Evolutionary conservation across 768 basidiomycete genomes (phyloP).

Genomic region (Leccinum broughii): DNA sequence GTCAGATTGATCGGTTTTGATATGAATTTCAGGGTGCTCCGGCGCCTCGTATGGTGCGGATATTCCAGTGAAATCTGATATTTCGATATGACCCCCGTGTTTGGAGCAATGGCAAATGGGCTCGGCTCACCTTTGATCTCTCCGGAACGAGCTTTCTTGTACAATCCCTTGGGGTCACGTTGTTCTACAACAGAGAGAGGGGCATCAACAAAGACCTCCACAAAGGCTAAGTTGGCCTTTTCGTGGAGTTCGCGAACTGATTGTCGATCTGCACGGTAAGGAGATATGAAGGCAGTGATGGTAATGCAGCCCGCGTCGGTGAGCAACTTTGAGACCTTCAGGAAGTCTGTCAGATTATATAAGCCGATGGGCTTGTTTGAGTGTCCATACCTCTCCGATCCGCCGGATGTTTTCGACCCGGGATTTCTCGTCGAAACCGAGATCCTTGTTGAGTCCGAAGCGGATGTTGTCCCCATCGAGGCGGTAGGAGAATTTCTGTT

Average conservation of each 20-base stretch:
- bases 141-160: constrained; percentile 93
- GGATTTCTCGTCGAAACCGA: constrained; percentile 90
- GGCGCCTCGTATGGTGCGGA: constrained; percentile 97
- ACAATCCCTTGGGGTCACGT: constrained; percentile 96
- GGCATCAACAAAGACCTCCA: constrained; percentile 96
- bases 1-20: constrained; percentile 80
- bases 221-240: constrained; percentile 69
- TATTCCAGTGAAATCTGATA: constrained; percentile 95
- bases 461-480: constrained; percentile 96
- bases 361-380: not conserved
- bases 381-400: constrained; percentile 79
- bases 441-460: constrained; percentile 95
- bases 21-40: constrained; percentile 82
- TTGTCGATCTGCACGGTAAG: constrained; percentile 86
- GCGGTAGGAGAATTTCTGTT: constrained; percentile 83
- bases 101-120: not conserved
- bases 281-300: constrained; percentile 97
- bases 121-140: constrained; percentile 81
- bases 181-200: constrained; percentile 85
- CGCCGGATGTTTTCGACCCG: constrained; percentile 95
- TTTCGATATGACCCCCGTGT: constrained; percentile 8
- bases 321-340: constrained; percentile 90
- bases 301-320: constrained; percentile 83
- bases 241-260: constrained; percentile 82
- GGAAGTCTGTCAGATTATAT: constrained; percentile 14